Evolutionary conservation across 2,329 filamentous ascomycete species (phyloP), one percentile per base, ranked within the genome.

Genomic region (Blastomyces emzantsi): DNA sequence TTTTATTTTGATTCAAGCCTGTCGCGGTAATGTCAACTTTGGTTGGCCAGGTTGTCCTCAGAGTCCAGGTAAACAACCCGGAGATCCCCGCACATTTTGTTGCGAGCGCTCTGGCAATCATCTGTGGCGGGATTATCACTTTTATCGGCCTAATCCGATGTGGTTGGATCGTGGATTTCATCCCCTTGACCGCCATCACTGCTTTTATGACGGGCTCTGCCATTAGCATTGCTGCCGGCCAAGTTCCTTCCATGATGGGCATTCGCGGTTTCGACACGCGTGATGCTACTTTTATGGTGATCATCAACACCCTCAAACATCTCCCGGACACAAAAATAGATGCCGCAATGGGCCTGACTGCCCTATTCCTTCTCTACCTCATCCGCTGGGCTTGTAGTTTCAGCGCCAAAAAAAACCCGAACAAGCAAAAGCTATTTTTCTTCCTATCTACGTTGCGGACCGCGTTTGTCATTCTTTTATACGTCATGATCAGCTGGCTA

Each of bases 121-220:
- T 97, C 63, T 82, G 85, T 6, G 93, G 93, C 47, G 82, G 80
- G 45, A 89, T 97, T 64, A 88, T 97, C 47, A 81, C 88, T 60
- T 85, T 86, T 66, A 84, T 97, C 66, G 94, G 93, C 3, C 78
- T 97, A 2, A 78, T 90, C 54, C 87, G 92, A 57, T 83, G 87
- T 47, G 93, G 94, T 6, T 96, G 92, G 86, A 87, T 97, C 60
- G 92, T 97, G 58, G 92, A 97, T 68, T 84, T 97, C 71, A 97
- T 97, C 70, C 90, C 94, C 1, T 85, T 97, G 63, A 87, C 91
- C 1, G 90, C 92, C 0, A 90, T 97, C 62, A 92, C 90, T 0
- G 92, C 94, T 2, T 97, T 96, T 80, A 97, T 97, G 90, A 97
- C 94, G 0, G 93, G 93, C 2, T 96, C 93, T 5, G 92, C 93